Conservation (phyloP, 2,329 filamentous ascomycete genomes). For the Apiospora saccharicola region DNA sequence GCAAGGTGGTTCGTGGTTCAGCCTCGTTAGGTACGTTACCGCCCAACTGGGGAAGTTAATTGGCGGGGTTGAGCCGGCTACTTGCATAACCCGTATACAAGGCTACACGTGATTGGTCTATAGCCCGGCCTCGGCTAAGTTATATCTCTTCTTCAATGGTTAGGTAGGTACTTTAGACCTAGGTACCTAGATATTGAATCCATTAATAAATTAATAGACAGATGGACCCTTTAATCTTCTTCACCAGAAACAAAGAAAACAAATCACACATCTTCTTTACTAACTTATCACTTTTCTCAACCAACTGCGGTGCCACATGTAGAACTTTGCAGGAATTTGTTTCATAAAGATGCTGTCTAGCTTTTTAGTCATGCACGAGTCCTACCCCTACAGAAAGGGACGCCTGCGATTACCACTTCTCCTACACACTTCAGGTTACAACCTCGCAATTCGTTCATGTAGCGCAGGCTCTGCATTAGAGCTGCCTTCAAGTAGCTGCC, state of each 20-base stretch:
- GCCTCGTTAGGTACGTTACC: not conserved
- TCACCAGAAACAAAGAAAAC: too few relatives aligned
- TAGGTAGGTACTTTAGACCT: not conserved
- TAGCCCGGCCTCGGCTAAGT: not conserved
- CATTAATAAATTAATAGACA: too few relatives aligned
- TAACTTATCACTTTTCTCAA: too few relatives aligned
- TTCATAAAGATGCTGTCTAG: constrained; percentile 3
- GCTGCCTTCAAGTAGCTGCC: constrained; percentile 10
- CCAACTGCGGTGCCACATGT: not conserved
- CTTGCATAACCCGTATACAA: not conserved
- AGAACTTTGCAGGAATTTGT: not conserved
- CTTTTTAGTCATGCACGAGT: not conserved
- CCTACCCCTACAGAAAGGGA: not conserved
- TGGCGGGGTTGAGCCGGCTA: not conserved
- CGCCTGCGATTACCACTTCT: not conserved
- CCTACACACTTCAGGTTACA: not conserved
- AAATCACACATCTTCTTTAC: too few relatives aligned
- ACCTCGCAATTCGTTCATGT: not conserved
- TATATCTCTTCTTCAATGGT: too few relatives aligned
- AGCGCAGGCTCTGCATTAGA: constrained; percentile 26
- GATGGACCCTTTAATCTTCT: too few relatives aligned
- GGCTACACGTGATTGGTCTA: not conserved
- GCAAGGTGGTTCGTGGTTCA: not conserved
- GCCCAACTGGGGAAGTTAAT: constrained; percentile 9
- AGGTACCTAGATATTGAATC: too few relatives aligned